Evolutionary conservation across 768 basidiomycete species (phyloP), one percentile per base, ranked within the genome.

Genomic region (Suillus weaverae): DNA sequence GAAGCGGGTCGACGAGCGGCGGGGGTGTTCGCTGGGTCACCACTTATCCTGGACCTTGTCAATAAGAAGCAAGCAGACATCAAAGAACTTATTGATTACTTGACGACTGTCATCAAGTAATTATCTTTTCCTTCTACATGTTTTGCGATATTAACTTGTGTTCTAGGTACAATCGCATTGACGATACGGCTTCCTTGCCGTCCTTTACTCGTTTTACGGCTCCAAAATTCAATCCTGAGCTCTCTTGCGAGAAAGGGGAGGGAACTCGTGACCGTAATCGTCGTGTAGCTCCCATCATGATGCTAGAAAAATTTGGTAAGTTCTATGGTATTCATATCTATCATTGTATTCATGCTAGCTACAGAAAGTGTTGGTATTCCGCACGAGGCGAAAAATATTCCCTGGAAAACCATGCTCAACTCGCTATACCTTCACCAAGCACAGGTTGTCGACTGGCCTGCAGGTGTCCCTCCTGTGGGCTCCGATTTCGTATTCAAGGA

Each of bases 101-200:
- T 30, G 26, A 30, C 50, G 1, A 51, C 50, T 18, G 30, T 51
- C 6, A 26, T 51, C 8, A 51, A 51, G 50, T 51, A 32, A 16
- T 26, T 51, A 2, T 51, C 30, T 26, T 51, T 22, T 51, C 14
- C 26, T 2, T 50, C 48, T 30, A 30, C 10, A 22, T 50, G 2
- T 44, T 0, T 5, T 32, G 16, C 50, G 8, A 9, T 30, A 9
- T 9, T 51, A 16, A 51, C 7, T 7, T 30, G 7, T 51, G 3
- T 32, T 51, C 14, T 18, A 32, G 30, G 50, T 81, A 74, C 73
- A 59, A 70, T 10, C 64, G 74, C 18, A 70, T 76, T 11, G 71
- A 79, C 50, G 76, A 77, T 35, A 69, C 73, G 5, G 65, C 54
- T 6, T 70, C 71, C 43, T 32, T 62, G 32, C 5, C 10, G 1